A percentile compares a stretch with the other conserved stretches of the same genome.
Evolutionary conservation across 2,329 filamentous ascomycete species (phyloP).

Genomic region (Graphilbum ipis-grandicollis): DNA sequence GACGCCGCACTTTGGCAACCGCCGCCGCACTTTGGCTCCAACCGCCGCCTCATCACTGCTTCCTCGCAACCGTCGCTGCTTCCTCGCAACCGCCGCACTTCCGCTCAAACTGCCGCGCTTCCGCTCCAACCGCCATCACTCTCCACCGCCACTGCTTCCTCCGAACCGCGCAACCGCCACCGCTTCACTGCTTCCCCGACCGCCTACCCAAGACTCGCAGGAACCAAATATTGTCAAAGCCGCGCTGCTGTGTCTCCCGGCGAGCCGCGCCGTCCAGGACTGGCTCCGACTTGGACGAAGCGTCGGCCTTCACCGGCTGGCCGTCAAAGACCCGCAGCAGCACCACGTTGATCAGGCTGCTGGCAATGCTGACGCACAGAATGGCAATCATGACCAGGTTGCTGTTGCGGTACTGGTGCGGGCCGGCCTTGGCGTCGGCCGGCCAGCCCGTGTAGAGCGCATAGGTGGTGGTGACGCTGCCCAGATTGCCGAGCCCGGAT

Average conservation of each 20-base stretch:
- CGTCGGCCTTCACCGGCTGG: constrained; percentile 28
- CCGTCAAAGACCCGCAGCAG: constrained; percentile 44
- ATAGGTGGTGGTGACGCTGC: constrained; percentile 75
- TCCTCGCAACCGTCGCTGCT: too few species aligned
- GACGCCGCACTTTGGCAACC: background rate
- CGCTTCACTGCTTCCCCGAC: too few species aligned
- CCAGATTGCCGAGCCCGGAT: constrained; percentile 72
- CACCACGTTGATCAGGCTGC: constrained; percentile 50
- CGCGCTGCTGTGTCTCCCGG: constrained; percentile 38
- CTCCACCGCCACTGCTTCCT: too few species aligned
- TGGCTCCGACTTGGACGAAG: constrained; percentile 21
- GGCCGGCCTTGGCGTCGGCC: constrained; percentile 50
- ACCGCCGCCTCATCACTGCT: background rate
- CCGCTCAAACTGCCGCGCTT: too few species aligned
- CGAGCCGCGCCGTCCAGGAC: constrained; percentile 41
- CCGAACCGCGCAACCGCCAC: too few species aligned
- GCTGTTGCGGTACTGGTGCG: constrained; percentile 60
- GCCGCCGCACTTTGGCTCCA: background rate
- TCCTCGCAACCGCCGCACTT: constrained; percentile 6
- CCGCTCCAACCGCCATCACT: too few species aligned
- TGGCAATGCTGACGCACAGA: constrained; percentile 57
- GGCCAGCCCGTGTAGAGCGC: constrained; percentile 80
- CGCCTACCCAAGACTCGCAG: too few species aligned
- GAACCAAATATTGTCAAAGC: constrained; percentile 35
- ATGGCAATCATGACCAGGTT: constrained; percentile 84